Evolutionary conservation across 2,329 filamentous ascomycete genomes (phyloP), one percentile per base, ranked within the genome.

Genomic region (Arthrobotrys pseudoclavata): DNA sequence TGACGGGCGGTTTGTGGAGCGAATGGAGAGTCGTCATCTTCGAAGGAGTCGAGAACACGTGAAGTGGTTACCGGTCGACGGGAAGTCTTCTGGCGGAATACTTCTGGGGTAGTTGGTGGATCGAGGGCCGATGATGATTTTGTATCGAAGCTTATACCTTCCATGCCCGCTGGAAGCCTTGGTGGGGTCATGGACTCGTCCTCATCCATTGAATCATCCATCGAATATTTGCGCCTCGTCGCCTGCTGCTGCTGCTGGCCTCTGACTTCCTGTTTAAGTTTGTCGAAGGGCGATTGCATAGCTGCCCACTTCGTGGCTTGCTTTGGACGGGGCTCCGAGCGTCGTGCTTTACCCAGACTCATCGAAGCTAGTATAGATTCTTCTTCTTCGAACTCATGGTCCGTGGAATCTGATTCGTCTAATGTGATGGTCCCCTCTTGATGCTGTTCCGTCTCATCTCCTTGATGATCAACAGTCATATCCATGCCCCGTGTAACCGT

Each of bases 281-380:
- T 85, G 83, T 96, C 92, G 83, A 95, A 96, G 0, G 93, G 91
- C 0, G 92, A 94, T 31, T 90, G 88, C 79, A 93, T 90, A 42
- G 89, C 87, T 24, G 90, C 90, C 82, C 91, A 88, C 61, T 86
- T 86, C 3, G 86, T 84, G 84, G 83, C 48, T 83, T 82, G n/a
- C 74, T 69, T 69, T 10, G 48, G 57, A 24, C 34, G 29, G 15
- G 60, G 37, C 37, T 64, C 67, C 37, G 69, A 80, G n/a, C 85
- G 86, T 80, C 86, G 88, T 13, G 86, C 86, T 20, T 86, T 84
- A 0, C 87, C 86, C 48, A 91, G 87, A 70, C 90, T 86, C 42
- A 84, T 84, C 79, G 87, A 91, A 78, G 91, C 89, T 40, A 95
- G 86, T 45, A 91, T 85, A 31, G 91, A 93, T 67, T 91, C 90